A percentile compares a stretch with the other conserved stretches of the same genome.
Evolutionary conservation across 805 yeast species (phyloP).

Genomic region (Metschnikowia proteae): DNA sequence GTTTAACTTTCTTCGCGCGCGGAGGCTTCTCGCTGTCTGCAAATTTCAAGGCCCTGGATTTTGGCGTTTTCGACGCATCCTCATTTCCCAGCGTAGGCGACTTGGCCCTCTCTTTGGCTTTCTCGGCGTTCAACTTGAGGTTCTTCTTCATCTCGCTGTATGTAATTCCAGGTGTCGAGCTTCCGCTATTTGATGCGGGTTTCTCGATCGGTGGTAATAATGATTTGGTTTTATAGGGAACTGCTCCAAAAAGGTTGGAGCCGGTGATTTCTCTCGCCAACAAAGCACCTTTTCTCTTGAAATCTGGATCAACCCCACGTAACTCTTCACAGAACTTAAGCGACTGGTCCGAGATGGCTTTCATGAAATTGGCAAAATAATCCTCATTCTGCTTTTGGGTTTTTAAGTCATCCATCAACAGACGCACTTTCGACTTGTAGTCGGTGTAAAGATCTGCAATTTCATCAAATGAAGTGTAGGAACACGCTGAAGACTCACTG

Average conservation of each 20-base stretch:
- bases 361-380: constrained; percentile 28
- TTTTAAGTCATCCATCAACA: constrained; percentile 14
- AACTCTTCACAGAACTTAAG: constrained; percentile 34
- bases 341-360: constrained; percentile 33
- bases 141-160: constrained; percentile 33
- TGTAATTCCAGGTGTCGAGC: constrained; percentile 20
- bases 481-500: constrained; percentile 26
- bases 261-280: constrained; percentile 42
- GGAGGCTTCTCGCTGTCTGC: constrained; percentile 15
- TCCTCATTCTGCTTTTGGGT: constrained; percentile 21
- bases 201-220: constrained; percentile 31
- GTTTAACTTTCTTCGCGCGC: constrained; percentile 13
- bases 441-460: constrained; percentile 31
- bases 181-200: constrained; percentile 8
- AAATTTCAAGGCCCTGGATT: constrained; percentile 29
- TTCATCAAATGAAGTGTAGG: constrained; percentile 39
- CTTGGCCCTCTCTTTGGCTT: constrained; percentile 9
- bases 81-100: neutral
- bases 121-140: constrained; percentile 20
- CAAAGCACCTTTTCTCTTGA: constrained; percentile 39
- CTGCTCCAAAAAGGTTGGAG: constrained; percentile 36
- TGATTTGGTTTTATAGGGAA: constrained; percentile 42
- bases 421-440: constrained; percentile 24
- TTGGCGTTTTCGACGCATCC: constrained; percentile 17
- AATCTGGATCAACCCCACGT: constrained; percentile 35